Evolutionary conservation across 2,329 filamentous ascomycete genomes (phyloP), one percentile per base, ranked within the genome.

Genomic region (Sporothrix variecibatus): DNA sequence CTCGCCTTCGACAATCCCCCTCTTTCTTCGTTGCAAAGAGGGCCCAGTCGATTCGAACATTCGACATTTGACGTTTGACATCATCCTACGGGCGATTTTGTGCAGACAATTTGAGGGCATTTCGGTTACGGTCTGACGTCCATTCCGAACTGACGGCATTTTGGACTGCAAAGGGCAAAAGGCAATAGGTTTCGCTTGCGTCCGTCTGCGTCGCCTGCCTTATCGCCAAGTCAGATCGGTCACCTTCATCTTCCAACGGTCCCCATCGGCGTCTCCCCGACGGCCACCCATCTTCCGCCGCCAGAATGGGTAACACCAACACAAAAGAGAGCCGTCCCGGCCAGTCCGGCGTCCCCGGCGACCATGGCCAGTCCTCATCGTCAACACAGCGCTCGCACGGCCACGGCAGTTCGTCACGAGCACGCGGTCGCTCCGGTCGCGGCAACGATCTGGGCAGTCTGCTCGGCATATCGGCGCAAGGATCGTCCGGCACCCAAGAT

Each of bases 371-470:
- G 75, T 74, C 78, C 23, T 77, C 79, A 5, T 65, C 60, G n/a
- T 65, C 38, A 12, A 38, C 43, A 26, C 38, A 38, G 60, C 34
- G 34, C 8, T 72, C 76, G 53, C 78, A 77, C 7, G 26, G 26
- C 15, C 65, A 74, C 43, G 77, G 77, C 15, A 75, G 72, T 38
- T 51, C 68, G 8, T 74, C 78, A 23, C 75, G 78, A n/a, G 69
- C 79, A 28, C 78, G 81, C 68, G 78, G 78, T 60, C 80, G 78
- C 65, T 80, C 82, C 56, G 76, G 79, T 51, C 85, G 83, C 76
- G 82, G 87, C 26, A 81, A 82, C 9, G 87, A 89, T 53, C 78
- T 89, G 20, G 81, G 82, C 34, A 81, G 81, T 9, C 80, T 87
- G 12, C 81, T 89, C 38, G 85, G 84, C 26, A 77, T 88, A 8